Conservation (phyloP, 345 rosid genomes). For the Turnera subulata region DNA sequence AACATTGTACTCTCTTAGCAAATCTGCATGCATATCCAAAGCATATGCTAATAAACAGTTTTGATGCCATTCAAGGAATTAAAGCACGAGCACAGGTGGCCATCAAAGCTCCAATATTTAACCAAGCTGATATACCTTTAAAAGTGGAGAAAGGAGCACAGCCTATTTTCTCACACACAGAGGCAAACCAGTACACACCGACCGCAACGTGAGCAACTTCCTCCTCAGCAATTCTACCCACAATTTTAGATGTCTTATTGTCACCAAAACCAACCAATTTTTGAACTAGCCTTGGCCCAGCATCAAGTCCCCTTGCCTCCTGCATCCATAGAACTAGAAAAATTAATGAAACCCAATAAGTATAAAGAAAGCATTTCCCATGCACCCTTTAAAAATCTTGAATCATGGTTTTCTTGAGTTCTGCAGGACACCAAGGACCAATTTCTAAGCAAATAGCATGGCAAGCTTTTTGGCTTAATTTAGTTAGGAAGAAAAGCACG, state of each 20-base stretch:
- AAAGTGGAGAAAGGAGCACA: slow-evolving; percentile 69
- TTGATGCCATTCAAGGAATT: no score
- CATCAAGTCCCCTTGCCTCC: slow-evolving; percentile 99
- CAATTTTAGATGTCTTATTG: slow-evolving; percentile 62
- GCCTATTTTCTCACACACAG: slow-evolving; percentile 61
- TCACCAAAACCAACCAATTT: slow-evolving; percentile 83
- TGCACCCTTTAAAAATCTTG: no score
- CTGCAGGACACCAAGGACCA: no score
- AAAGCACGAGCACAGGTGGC: no score
- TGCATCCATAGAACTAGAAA: slow-evolving; percentile 18
- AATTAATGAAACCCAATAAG: background rate
- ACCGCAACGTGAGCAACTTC: slow-evolving; percentile 96
- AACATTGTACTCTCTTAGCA: slow-evolving; percentile 67
- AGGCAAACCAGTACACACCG: slow-evolving; percentile 81
- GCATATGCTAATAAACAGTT: slow-evolving; percentile 10
- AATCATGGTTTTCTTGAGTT: no score
- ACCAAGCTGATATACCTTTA: slow-evolving; percentile 51
- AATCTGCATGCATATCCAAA: slow-evolving; percentile 35
- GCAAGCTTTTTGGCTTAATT: no score
- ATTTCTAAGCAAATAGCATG: no score
- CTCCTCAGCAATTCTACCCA: slow-evolving; percentile 76
- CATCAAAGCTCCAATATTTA: no score
- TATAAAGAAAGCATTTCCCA: no score
- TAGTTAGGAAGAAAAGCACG: no score
- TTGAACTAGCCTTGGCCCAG: slow-evolving; percentile 91